A percentile compares a stretch with the other conserved stretches of the same genome.
These are phyloP conservation scores for Epichloe aotearoae DNA, from an alignment of 2,329 filamentous ascomycete genomes.

Conservation along the genomic window DNA sequence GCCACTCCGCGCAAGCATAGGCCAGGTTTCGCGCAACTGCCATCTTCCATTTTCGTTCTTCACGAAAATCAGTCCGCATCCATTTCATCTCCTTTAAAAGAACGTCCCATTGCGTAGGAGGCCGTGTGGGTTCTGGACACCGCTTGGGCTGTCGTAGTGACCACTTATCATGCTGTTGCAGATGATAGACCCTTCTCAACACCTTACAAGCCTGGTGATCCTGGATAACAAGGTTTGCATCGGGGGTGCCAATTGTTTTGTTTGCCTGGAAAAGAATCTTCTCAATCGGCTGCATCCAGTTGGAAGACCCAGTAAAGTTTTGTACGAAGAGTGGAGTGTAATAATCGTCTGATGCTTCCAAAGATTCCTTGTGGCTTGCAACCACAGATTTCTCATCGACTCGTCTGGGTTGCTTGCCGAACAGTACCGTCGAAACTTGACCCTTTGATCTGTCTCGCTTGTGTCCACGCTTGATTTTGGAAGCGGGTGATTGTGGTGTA, in stretches of 20 bases:
- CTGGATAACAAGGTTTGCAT: slow-evolving; percentile 69
- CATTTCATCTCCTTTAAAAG: slow-evolving; percentile 87
- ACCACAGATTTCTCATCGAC: slow-evolving; percentile 33
- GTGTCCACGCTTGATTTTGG: slow-evolving; percentile 22
- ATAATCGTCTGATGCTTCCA: slow-evolving; percentile 44
- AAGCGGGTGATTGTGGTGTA: slow-evolving; percentile 29
- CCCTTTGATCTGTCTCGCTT: slow-evolving; percentile 46
- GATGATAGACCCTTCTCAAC: slow-evolving; percentile 71
- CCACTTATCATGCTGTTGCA: slow-evolving; percentile 89
- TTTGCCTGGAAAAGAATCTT: slow-evolving; percentile 70
- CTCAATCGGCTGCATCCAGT: slow-evolving; percentile 50
- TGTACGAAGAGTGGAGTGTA: slow-evolving; percentile 50
- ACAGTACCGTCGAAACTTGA: slow-evolving; percentile 63
- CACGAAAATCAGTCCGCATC: slow-evolving; percentile 93
- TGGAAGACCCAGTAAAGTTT: slow-evolving; percentile 39
- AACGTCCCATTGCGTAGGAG: slow-evolving; percentile 71
- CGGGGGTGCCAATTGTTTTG: slow-evolving; percentile 78
- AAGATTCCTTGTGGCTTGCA: slow-evolving; percentile 26
- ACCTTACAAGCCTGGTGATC: slow-evolving; percentile 83
- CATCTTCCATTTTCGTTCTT: slow-evolving; percentile 90
- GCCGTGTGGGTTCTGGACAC: slow-evolving; percentile 64
- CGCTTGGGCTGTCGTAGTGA: slow-evolving; percentile 80
- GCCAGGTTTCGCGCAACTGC: slow-evolving; percentile 69
- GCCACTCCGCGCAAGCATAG: slow-evolving; percentile 72
- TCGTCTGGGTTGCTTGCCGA: slow-evolving; percentile 51